These are phyloP conservation scores for Selenicereus undatus DNA, from an alignment of 148 eudicot species.

Conservation along the genomic window DNA sequence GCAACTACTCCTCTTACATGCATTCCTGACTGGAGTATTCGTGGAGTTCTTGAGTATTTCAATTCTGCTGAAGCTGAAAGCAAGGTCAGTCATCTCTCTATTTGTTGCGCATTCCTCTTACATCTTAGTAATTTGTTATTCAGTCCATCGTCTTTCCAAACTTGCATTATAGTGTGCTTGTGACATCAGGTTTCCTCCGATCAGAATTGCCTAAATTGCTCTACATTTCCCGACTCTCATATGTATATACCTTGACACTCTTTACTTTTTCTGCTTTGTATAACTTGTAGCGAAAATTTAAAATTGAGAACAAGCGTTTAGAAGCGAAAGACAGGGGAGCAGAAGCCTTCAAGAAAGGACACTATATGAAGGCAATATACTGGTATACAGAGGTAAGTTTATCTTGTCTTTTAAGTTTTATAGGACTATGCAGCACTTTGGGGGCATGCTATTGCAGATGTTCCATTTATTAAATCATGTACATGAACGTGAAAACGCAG, in stretches of 20 bases:
- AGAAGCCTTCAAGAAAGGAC: constrained; percentile 3
- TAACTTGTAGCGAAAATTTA: neutral
- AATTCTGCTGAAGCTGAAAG: neutral
- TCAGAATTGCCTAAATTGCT: no score
- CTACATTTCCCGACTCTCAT: no score
- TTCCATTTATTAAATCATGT: neutral
- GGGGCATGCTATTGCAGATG: neutral
- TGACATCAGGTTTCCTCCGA: no score
- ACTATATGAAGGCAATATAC: neutral
- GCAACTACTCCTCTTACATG: neutral
- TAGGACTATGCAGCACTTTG: neutral
- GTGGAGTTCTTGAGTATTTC: constrained; percentile 7
- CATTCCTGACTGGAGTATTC: constrained; percentile 12
- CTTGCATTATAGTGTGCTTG: no score
- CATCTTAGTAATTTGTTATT: neutral
- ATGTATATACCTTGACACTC: no score
- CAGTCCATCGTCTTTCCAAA: neutral
- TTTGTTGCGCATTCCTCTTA: neutral
- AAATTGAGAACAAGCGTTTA: neutral
- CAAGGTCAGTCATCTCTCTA: neutral
- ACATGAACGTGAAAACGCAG: neutral
- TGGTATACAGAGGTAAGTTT: constrained; percentile 13
- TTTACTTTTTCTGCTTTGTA: neutral
- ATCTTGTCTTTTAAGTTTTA: neutral
- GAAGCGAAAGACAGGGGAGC: constrained; percentile 14